Evolutionary conservation across 2,329 filamentous ascomycete species (phyloP).

Genomic region (Neonectria faginata): DNA sequence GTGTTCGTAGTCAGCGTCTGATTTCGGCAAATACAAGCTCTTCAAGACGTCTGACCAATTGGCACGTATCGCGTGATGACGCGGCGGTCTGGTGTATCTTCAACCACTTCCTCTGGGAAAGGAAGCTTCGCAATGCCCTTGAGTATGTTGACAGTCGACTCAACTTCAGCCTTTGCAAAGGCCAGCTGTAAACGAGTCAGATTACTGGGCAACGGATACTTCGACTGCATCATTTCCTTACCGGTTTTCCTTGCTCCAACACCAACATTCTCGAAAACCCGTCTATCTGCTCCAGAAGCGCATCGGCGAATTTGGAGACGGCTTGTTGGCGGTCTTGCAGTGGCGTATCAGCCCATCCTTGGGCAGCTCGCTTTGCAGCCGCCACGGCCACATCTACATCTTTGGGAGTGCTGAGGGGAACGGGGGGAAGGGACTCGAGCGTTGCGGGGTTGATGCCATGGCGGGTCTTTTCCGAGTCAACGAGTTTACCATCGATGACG

Average conservation of each 20-base stretch:
- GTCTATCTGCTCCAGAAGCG: background rate
- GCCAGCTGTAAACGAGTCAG: constrained; percentile 1
- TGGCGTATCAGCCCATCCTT: constrained; percentile 56
- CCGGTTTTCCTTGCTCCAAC: constrained; percentile 1
- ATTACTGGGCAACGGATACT: background rate
- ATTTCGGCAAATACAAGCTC: background rate
- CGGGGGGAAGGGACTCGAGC: constrained; percentile 60
- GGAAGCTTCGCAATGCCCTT: constrained; percentile 10
- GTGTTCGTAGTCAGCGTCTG: background rate
- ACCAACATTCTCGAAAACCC: background rate
- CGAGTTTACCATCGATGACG: constrained; percentile 53
- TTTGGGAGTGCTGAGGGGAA: constrained; percentile 60
- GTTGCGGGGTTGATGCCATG: constrained; percentile 65
- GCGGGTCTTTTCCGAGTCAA: constrained; percentile 60
- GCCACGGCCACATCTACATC: constrained; percentile 64
- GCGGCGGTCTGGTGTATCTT: constrained; percentile 30
- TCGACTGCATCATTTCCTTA: constrained; percentile 31
- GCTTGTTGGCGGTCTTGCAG: constrained; percentile 30
- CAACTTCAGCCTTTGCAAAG: background rate
- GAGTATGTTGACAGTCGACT: background rate
- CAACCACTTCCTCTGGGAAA: constrained; percentile 20
- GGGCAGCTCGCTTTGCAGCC: constrained; percentile 60
- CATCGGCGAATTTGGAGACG: background rate
- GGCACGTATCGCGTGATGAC: constrained; percentile 51
- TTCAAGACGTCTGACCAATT: constrained; percentile 45